Evolutionary conservation across 768 basidiomycete genomes (phyloP), one percentile per base, ranked within the genome.

Genomic region (Psilocybe azurescens): DNA sequence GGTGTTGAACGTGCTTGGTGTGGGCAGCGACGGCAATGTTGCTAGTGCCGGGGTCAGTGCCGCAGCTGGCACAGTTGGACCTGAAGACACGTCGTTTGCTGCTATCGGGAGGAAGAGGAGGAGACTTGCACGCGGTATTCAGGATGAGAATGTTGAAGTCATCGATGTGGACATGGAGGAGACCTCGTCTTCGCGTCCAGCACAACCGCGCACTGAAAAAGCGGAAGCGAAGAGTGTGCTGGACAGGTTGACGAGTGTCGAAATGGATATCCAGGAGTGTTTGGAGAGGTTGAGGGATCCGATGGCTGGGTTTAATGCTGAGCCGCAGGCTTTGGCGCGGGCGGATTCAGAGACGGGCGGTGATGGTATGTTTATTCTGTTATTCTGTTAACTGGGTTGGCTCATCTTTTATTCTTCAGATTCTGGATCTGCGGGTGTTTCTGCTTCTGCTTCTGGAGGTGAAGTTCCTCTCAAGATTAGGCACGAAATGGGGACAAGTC

Each of bases 241-340:
- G 14, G 67, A 57, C 3, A 50, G 65, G 7, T 44, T 68, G 50
- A 48, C 56, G 20, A 55, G 50, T 28, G 54, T 69, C 7, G 61
- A 66, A 24, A 64, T 69, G 59, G 59, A 60, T 30, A 33, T 66
- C 16, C 62, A 61, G 48, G 67, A 69, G 52, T 63, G 60, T 38
- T 38, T 69, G 59, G 65, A 69, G 39, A 60, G 63, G 41, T 44
- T 46, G 3, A 60, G 58, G 36, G 67, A 69, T 60, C 67, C 67
- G 9, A 52, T 63, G 20, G 67, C 65, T 16, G 63, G 32, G 44
- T 41, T 51, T 46, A 29, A 30, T 53, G 41, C 11, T 24, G 50
- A 48, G 46, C 20, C 16, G 18, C n/a, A 54, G 41, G n/a, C 41
- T 2, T 18, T 44, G n/a, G 14, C n/a, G 5, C 41, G 13, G 14